Base-by-base conservation (phyloP, 1,284 basidiomycete species). In the Tilletiopsis washingtonensis region DNA sequence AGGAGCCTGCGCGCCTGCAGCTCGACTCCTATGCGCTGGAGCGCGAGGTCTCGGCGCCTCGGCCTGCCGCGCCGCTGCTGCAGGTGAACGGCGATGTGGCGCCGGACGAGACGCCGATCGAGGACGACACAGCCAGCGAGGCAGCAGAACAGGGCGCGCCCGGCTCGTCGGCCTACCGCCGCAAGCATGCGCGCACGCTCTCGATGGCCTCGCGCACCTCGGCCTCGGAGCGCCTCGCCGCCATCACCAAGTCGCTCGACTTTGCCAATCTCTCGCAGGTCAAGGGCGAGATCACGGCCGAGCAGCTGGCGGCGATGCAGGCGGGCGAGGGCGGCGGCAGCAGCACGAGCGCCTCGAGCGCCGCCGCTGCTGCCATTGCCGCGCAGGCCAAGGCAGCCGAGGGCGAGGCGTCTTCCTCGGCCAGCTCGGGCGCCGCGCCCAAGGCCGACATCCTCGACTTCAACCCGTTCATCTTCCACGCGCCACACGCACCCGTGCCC, bases 401-500 rank as follows among this genome's bases (percentile, higher is more conserved):
- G n/a, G 54, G 53, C 27, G 52, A 56, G 12, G 46, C 49, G 45
- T 14, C 9, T 11, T n/a, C 15, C 21, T 24, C 23, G 11, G 45
- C 34, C 11, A 25, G 25, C 19, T 24, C 51, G 25, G 44, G 57
- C 21, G 21, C 27, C 9, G 34, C 41, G 14, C 58, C 62, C 39
- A 62, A 59, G 9, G 17, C 12, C 17, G 32, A 34, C 12, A 45
- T 71, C 25, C 45, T 69, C 1, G 66, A 66, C 46, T 72, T 74
- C 57, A 53, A 66, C 45, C 71, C 64, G 0, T 55, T 62, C 42
- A 43, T 62, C 45, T 64, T 70, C 41, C 66, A 67, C 57, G 40
- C 49, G 17, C 56, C 64, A n/a, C 70, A 74, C 54, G 45, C 53
- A 21, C 74, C 84, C 32, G 80, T 84, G 53, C 85, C 86, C 0